These are phyloP conservation scores for Exophiala bonariae DNA, from an alignment of 2,329 filamentous ascomycete species.

Conservation along the genomic window DNA sequence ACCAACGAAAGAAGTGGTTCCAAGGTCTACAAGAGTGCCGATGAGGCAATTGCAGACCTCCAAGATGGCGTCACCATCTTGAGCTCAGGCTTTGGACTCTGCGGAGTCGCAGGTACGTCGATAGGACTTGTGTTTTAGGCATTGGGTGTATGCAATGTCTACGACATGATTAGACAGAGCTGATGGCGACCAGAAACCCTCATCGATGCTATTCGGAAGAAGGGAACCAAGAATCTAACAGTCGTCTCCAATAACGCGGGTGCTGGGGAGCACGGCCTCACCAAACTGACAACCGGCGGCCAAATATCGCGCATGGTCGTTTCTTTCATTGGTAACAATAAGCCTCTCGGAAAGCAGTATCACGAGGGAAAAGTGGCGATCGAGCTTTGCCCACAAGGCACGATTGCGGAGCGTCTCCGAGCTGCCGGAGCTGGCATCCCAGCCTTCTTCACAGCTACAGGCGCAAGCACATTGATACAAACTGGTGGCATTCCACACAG, in stretches of 20 bases:
- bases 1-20: conserved; percentile 28
- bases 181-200: no score
- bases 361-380: conserved; percentile 83
- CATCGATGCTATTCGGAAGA: conserved; percentile 66
- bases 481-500: conserved; percentile 63
- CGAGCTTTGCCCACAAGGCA: conserved; percentile 89
- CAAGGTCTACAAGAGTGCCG: conserved; percentile 49
- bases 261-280: conserved; percentile 66
- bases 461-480: conserved; percentile 55
- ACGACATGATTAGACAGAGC: no score
- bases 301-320: conserved; percentile 72
- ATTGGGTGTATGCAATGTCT: conserved; percentile 3
- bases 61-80: conserved; percentile 69
- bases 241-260: conserved; percentile 83
- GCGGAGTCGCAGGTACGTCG: conserved; percentile 65
- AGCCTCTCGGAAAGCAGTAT: conserved; percentile 89
- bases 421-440: conserved; percentile 87
- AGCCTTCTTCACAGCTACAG: conserved; percentile 81
- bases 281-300: conserved; percentile 67
- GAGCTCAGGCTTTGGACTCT: conserved; percentile 80
- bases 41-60: conserved; percentile 69
- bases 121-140: conserved; percentile 9
- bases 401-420: conserved; percentile 83
- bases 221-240: conserved; percentile 62
- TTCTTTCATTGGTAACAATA: conserved; percentile 77